Base-by-base conservation (phyloP, 2,329 filamentous ascomycete species). In the Claviceps digitariae region DNA sequence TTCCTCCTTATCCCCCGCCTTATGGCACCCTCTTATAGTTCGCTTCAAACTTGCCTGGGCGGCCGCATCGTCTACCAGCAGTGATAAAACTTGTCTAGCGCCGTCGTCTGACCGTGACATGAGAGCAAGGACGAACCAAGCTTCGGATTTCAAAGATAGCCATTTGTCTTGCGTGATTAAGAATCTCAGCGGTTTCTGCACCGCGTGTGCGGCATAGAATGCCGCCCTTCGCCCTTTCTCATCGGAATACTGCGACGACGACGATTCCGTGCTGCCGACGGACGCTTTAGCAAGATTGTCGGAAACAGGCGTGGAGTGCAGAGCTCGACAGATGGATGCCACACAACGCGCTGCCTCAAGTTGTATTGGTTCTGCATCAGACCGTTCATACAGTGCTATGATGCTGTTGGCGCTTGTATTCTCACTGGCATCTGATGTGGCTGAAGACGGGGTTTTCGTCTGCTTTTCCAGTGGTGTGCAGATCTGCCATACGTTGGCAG, bases 51-150 rank as follows among this genome's bases (percentile, higher is more conserved):
- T 68, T 29, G 67, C 64, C 50, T 73, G 68, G n/a, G 68, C 69
- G n/a, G 69, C 70, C 0, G 68, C 61, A 0, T 71, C 65, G 10
- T 71, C 65, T 10, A 69, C 62, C 46, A 82, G 63, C 1, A 74
- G 63, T 13, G 67, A 65, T 9, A 70, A 59, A 20, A 79, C 72
- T 12, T 76, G 64, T 2, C 63, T 59, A 2, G 76, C 74, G 8
- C 79, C 78, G 38, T 77, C 73, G 1, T 61, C 53, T 1, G 74
- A 73, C 29, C 78, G 72, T 43, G 74, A 73, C 72, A 83, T 78
- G 36, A 84, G 71, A 2, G 81, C 81, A 51, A 82, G 72, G 6
- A 81, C 74, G 57, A 84, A 83, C 74, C 80, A 79, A 2, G 75
- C 72, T 61, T 84, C 81, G 41, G 78, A 81, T 20, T 77, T 72